phyloP scores from a whole-genome alignment of 2,329 filamentous ascomycete genomes.

The Pyrenophora seminiperda region DNA sequence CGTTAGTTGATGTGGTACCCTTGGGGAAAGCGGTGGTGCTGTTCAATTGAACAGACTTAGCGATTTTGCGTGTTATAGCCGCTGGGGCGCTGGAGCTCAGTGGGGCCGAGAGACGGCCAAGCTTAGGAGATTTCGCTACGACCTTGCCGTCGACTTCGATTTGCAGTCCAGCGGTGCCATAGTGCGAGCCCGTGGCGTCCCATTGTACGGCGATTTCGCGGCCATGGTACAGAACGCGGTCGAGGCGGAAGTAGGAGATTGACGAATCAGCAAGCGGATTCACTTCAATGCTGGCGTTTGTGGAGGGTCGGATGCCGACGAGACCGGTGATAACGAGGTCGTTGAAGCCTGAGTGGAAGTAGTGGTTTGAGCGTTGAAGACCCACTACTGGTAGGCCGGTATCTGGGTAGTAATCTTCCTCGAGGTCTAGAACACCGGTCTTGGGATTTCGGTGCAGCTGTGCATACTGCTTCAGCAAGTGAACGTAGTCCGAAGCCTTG shows the following conservation, averaged over 20 bases:
- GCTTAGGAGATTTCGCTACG: conserved; percentile 35
- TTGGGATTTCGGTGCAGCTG: conserved; percentile 48
- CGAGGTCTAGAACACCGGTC: conserved; percentile 43
- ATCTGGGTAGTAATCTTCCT: conserved; percentile 54
- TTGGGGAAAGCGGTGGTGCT: conserved; percentile 35
- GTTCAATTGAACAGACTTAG: conserved; percentile 47
- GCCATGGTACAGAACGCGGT: conserved; percentile 52
- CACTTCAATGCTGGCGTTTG: conserved; percentile 49
- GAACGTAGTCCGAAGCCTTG: conserved; percentile 44
- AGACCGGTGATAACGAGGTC: conserved; percentile 51
- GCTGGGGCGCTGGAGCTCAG: conserved; percentile 29
- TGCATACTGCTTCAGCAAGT: conserved; percentile 48
- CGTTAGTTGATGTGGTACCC: conserved; percentile 39
- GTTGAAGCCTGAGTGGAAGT: conserved; percentile 54
- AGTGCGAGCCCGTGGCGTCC: conserved; percentile 46
- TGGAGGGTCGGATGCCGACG: conserved; percentile 50
- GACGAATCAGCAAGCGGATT: conserved; percentile 47
- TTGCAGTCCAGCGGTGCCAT: conserved; percentile 39
- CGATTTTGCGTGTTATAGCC: conserved; percentile 38
- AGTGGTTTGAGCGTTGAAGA: conserved; percentile 51
- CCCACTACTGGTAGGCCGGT: conserved; percentile 51
- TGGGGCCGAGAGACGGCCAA: conserved; percentile 32
- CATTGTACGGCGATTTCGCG: conserved; percentile 51
- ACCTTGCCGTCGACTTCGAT: conserved; percentile 45
- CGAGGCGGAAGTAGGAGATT: conserved; percentile 51